Percentiles rank a stretch among this genome's conserved stretches.
Conservation (phyloP, 2,329 filamentous ascomycete species). For the Fusarium napiforme region DNA sequence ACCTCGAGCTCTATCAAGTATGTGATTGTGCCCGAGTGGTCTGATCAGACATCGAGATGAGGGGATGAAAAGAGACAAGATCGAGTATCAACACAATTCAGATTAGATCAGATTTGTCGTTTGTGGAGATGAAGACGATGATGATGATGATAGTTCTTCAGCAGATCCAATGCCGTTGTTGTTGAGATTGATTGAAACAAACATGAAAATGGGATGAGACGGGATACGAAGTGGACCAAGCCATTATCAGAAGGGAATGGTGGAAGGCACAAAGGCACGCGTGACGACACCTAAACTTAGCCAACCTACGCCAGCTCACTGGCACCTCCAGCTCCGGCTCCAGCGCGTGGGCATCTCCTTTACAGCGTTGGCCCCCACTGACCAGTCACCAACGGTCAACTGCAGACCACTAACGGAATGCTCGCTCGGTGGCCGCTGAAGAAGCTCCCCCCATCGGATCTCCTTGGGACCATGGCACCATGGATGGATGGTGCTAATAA, state of each 20-base stretch:
- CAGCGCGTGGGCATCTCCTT: slow-evolving; percentile 6
- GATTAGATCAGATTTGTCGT: not conserved
- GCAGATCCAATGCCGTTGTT: not conserved
- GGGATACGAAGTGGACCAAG: slow-evolving; percentile 23
- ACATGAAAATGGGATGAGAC: slow-evolving; percentile 29
- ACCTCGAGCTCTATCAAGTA: not conserved
- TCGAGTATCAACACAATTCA: not conserved
- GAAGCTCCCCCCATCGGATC: not conserved
- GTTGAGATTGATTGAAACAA: slow-evolving; percentile 40
- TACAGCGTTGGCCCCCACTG: slow-evolving; percentile 28
- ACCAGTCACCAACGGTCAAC: slow-evolving; percentile 28
- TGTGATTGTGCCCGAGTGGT: slow-evolving; percentile 23
- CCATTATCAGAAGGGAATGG: slow-evolving; percentile 31
- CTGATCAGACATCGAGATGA: slow-evolving; percentile 15
- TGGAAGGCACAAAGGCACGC: slow-evolving; percentile 9
- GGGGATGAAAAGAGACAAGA: slow-evolving; percentile 5
- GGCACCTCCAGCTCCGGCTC: not conserved
- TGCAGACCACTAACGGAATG: slow-evolving; percentile 8
- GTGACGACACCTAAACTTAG: slow-evolving; percentile 17
- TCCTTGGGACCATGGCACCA: not conserved
- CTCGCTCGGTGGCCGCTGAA: slow-evolving; percentile 20
- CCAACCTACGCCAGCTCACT: not conserved
- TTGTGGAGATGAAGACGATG: slow-evolving; percentile 27
- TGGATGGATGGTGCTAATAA: slow-evolving; percentile 15
- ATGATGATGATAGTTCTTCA: slow-evolving; percentile 19